Evolutionary conservation across 768 basidiomycete genomes (phyloP), one percentile per base, ranked within the genome.

Genomic region (Suillus plorans): DNA sequence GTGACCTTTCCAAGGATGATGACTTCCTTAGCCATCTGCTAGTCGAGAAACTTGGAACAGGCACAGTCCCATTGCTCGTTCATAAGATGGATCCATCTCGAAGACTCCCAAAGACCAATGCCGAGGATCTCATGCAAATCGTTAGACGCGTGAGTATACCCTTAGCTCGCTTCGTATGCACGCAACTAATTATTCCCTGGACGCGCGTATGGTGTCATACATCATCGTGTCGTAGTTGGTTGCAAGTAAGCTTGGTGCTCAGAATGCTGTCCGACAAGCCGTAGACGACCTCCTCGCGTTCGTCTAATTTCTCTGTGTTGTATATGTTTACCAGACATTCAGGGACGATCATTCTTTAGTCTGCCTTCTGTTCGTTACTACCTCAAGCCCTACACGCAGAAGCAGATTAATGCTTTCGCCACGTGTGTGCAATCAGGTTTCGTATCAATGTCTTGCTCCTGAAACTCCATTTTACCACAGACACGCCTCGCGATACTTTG

Each of bases 1-100:
- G 86, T 77, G 93, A 95, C 85, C 85, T 95, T 66, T 91, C 92
- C 72, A 88, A 86, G 77, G 93, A 95, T 79, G 93, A 95, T 76
- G 93, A 95, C 79, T 94, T 94, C 76, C 88, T 95, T 74, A 91
- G 89, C 72, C 91, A 94, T 79, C 84, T 95, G 45, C 86, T 95
- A 64, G 91, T 95, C 67, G 92, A 95, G 80, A 94, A 94, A 70
- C 86, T 95, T 41, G 92, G 93, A 52, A 92, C 92, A 4, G 90
- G 90, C 39, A 78, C 71, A 44, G 89, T 89, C 9, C 92, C 93
- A n/a, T 83, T 95, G 61, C 84, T 89, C 63, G 93, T 95, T 16
- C 92, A 95, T 81, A 94, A 93, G 78, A 95, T 95, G 92, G 92
- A 94, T 75, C 80, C 89, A 31, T 84, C 86, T 66, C 84, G 90